Base-by-base conservation (phyloP, 257 asterid species). In the Scutellaria baicalensis region DNA sequence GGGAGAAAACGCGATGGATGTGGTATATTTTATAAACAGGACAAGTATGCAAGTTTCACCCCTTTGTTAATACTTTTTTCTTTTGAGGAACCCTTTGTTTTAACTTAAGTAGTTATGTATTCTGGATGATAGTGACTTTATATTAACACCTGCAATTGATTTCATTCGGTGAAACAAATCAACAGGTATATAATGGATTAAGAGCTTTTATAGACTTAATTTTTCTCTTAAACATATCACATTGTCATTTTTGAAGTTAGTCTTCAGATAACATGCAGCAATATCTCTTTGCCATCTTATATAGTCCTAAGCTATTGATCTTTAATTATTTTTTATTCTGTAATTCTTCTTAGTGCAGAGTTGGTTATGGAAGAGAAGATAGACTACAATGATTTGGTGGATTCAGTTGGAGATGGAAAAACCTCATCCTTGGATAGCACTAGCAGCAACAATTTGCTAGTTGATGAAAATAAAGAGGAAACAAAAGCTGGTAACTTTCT, bases 1-100 rank as follows among this genome's bases (percentile, higher is more conserved):
- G 99, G 99, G 80, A 84, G 72, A 77, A 93, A 93, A 82, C 89
- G 91, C 4, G 99, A 93, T 70, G 97, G 99, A 12, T 93, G 99
- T 62, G 97, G 92, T 56, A 91, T 93, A 55, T 93, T 91, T 82
- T 93, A 87, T 75, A 89, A 79, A 74, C 79, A 59, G 64, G 79
- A 78, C 79, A 73, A 83, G 97, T 93, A 78, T 71, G 72, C 74
- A 72, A 50, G 64, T 59, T 64, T 71, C 11, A 23, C 45, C 66
- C 69, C 38, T 31, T 49, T 10, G 8, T 57, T 57, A 9, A 11
- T 9, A 1, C 4, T 69, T 55, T n/a, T 45, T 43, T 55, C 12
- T 0, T 23, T 23, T 23, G 31, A 23, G 1, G 31, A 23, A 23
- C 31, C 1, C 33, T 21, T 48, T 23, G 16, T 44, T 59, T 56